phyloP scores from a whole-genome alignment of 1,284 basidiomycete genomes.

The Sphagnurus paluster region DNA sequence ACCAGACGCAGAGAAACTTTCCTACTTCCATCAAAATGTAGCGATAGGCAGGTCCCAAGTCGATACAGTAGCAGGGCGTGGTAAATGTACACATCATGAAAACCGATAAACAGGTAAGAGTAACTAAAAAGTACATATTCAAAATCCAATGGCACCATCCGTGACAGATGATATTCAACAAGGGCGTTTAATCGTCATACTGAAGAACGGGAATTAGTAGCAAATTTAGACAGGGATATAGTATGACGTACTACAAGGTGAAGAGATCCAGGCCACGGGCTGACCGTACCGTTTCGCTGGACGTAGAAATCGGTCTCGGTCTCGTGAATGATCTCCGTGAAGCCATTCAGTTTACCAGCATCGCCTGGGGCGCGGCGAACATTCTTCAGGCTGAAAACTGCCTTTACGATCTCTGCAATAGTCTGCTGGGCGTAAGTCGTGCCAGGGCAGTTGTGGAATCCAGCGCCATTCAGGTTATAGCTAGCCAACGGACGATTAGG shows the following conservation, averaged over 20 bases:
- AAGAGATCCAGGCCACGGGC: slow-evolving; percentile 34
- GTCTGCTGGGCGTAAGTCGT: slow-evolving; percentile 38
- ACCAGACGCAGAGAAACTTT: no score
- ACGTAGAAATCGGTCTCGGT: slow-evolving; percentile 34
- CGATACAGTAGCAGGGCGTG: neutral
- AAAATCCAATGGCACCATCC: no score
- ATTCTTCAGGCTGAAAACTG: slow-evolving; percentile 46
- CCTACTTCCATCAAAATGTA: no score
- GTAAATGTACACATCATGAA: neutral
- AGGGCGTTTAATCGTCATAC: no score
- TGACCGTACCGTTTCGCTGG: slow-evolving; percentile 29
- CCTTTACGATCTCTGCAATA: slow-evolving; percentile 44
- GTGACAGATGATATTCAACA: no score
- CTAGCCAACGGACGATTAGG: slow-evolving; percentile 35
- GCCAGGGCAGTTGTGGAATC: slow-evolving; percentile 47
- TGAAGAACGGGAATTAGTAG: no score
- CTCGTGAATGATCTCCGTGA: slow-evolving; percentile 29
- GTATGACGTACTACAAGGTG: slow-evolving; percentile 25
- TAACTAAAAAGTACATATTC: no score
- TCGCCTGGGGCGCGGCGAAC: slow-evolving; percentile 44
- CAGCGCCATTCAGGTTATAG: slow-evolving; percentile 44
- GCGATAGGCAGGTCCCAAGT: no score
- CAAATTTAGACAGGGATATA: no score
- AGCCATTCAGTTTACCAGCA: slow-evolving; percentile 37
- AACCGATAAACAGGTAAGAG: no score